These are phyloP conservation scores for Firmiana major DNA, from an alignment of 345 rosid genomes.

Conservation along the genomic window DNA sequence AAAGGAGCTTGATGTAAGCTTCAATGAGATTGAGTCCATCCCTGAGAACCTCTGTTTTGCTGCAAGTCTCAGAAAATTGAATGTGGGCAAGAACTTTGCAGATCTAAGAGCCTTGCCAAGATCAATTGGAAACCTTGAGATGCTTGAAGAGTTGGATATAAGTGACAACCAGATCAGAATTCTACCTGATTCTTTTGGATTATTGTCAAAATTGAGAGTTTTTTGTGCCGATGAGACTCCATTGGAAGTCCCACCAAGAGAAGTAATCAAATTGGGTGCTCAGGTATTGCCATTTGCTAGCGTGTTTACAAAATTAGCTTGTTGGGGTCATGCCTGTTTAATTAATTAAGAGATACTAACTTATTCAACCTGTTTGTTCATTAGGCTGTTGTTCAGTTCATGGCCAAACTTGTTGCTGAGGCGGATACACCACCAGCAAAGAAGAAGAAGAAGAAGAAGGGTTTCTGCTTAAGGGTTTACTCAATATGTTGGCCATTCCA, in stretches of 20 bases:
- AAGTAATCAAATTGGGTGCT: constrained; percentile 48
- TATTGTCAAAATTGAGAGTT: constrained; percentile 43
- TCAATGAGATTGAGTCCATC: constrained; percentile 56
- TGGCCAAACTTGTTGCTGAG: constrained; percentile 38
- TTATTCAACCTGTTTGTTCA: background rate
- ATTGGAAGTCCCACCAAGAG: constrained; percentile 55
- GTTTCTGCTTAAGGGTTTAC: constrained; percentile 34
- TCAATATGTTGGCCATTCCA: constrained; percentile 15
- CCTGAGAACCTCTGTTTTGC: constrained; percentile 60
- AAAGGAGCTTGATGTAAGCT: constrained; percentile 63
- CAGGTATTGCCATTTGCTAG: constrained; percentile 40
- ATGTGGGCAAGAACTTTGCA: constrained; percentile 59
- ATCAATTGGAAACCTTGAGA: constrained; percentile 62
- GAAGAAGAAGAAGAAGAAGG: constrained; percentile 30
- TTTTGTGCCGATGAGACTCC: constrained; percentile 58
- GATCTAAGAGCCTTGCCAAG: constrained; percentile 58
- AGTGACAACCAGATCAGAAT: constrained; percentile 53
- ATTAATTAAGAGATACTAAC: background rate
- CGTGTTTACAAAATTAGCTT: background rate
- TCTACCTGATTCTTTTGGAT: constrained; percentile 54
- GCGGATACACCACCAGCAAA: constrained; percentile 20
- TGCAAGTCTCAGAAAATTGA: constrained; percentile 43
- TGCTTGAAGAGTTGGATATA: constrained; percentile 72
- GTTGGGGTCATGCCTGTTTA: background rate
- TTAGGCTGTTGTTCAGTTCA: constrained; percentile 56